Conservation (phyloP, 2,329 filamentous ascomycete species). For the Cytospora paraplurivora region DNA sequence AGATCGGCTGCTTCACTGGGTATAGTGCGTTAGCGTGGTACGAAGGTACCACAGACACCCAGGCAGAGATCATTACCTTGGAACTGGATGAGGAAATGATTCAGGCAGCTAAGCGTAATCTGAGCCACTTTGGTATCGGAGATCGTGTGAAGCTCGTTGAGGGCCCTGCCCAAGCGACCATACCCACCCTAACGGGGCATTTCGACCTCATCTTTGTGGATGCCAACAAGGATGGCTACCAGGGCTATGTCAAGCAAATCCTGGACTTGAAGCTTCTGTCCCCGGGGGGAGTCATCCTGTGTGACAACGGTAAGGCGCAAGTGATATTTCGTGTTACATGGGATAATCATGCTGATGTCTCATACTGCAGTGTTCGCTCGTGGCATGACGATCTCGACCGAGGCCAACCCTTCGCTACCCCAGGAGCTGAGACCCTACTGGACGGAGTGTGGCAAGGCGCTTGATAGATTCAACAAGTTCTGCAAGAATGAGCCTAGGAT, state of each 20-base stretch:
- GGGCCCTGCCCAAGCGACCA: background rate
- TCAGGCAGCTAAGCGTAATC: background rate
- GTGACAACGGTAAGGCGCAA: slow-evolving; percentile 6
- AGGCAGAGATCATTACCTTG: slow-evolving; percentile 32
- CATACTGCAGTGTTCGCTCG: slow-evolving; percentile 3
- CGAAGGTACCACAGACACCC: slow-evolving; percentile 35
- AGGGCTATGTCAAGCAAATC: slow-evolving; percentile 30
- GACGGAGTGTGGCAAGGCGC: slow-evolving; percentile 1
- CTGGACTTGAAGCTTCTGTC: slow-evolving; percentile 28
- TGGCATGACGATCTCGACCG: slow-evolving; percentile 2
- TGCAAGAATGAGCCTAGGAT: slow-evolving; percentile 2
- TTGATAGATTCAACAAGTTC: slow-evolving; percentile 1
- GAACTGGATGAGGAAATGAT: slow-evolving; percentile 13
- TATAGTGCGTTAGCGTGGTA: slow-evolving; percentile 39
- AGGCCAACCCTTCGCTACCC: background rate
- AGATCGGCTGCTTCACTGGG: slow-evolving; percentile 39
- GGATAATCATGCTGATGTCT: too few relatives aligned
- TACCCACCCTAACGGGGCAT: slow-evolving; percentile 29
- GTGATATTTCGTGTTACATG: too few relatives aligned
- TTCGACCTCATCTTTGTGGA: slow-evolving; percentile 40
- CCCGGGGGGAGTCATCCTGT: background rate
- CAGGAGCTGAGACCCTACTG: slow-evolving; percentile 2
- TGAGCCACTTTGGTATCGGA: background rate
- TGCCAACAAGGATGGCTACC: slow-evolving; percentile 36
- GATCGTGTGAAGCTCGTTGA: background rate